Conservation (phyloP, 805 yeast species). For the Yarrowia porcina region DNA sequence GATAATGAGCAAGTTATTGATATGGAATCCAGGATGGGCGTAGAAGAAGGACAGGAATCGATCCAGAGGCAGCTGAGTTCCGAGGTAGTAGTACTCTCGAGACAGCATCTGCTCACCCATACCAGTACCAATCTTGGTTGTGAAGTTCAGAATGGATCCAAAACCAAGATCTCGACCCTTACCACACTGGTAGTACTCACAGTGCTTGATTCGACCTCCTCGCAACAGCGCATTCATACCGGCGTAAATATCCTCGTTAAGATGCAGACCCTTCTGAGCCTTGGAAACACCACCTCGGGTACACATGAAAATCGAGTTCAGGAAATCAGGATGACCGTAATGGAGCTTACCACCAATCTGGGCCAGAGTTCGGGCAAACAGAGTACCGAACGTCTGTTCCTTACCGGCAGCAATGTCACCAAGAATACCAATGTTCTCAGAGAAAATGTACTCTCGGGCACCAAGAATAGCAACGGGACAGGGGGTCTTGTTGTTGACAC, state of each 20-base stretch:
- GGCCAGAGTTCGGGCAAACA: conserved; percentile 89
- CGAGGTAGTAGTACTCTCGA: conserved; percentile 86
- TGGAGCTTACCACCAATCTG: conserved; percentile 93
- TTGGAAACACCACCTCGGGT: conserved; percentile 95
- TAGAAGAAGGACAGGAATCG: conserved; percentile 88
- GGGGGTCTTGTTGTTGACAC: conserved; percentile 42
- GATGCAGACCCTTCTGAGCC: conserved; percentile 88
- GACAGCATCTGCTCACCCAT: conserved; percentile 97
- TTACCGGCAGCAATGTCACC: conserved; percentile 98
- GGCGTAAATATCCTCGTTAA: conserved; percentile 94
- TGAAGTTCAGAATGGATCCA: conserved; percentile 85
- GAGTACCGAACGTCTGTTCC: conserved; percentile 94
- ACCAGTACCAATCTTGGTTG: conserved; percentile 95
- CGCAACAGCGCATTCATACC: conserved; percentile 87
- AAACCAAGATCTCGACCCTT: conserved; percentile 95
- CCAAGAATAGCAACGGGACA: conserved; percentile 88
- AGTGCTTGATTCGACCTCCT: conserved; percentile 92
- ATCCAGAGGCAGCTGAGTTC: conserved; percentile 85
- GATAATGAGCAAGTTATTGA: conserved; percentile 84
- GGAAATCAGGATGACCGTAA: conserved; percentile 95
- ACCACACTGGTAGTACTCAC: conserved; percentile 95
- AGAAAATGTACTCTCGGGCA: conserved; percentile 91
- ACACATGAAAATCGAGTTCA: conserved; percentile 86
- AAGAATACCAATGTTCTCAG: conserved; percentile 85
- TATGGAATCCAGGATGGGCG: conserved; percentile 96